Percentiles rank a stretch among this genome's conserved stretches.
phyloP scores from a whole-genome alignment of 2,329 filamentous ascomycete species.

The Aspergillus sp. region DNA sequence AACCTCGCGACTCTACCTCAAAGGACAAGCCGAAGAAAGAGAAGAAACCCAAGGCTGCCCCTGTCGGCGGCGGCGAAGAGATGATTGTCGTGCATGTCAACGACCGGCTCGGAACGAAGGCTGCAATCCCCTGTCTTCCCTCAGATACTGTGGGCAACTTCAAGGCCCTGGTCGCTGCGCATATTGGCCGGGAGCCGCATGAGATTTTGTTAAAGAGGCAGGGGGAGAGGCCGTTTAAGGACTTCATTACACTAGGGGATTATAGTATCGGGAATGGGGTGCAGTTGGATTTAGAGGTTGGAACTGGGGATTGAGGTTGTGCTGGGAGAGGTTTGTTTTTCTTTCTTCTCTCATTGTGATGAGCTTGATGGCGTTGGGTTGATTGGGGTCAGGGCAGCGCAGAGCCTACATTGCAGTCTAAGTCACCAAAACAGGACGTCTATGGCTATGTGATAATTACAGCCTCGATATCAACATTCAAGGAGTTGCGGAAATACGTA shows the following conservation, averaged over 20 bases:
- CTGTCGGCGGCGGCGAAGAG: conserved; percentile 61
- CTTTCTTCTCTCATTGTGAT: neutral
- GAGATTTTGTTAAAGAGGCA: conserved; percentile 93
- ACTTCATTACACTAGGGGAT: conserved; percentile 82
- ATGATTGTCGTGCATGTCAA: conserved; percentile 97
- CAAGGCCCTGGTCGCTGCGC: conserved; percentile 68
- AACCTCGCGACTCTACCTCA: conserved; percentile 40
- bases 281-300: conserved; percentile 56
- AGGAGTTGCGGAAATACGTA: neutral
- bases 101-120: conserved; percentile 94
- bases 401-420: neutral
- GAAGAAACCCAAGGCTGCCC: conserved; percentile 44
- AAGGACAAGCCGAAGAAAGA: conserved; percentile 48
- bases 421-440: neutral
- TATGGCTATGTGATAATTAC: neutral
- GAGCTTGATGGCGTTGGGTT: neutral
- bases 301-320: conserved; percentile 48
- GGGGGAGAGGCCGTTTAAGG: conserved; percentile 91
- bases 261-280: conserved; percentile 95
- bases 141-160: conserved; percentile 69
- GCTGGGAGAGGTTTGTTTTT: neutral
- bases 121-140: conserved; percentile 85
- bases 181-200: conserved; percentile 85
- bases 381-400: neutral
- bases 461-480: neutral